A percentile compares a stretch with the other conserved stretches of the same genome.
phyloP scores from a whole-genome alignment of 208 protist species.

The Leishmania lainsoni region DNA sequence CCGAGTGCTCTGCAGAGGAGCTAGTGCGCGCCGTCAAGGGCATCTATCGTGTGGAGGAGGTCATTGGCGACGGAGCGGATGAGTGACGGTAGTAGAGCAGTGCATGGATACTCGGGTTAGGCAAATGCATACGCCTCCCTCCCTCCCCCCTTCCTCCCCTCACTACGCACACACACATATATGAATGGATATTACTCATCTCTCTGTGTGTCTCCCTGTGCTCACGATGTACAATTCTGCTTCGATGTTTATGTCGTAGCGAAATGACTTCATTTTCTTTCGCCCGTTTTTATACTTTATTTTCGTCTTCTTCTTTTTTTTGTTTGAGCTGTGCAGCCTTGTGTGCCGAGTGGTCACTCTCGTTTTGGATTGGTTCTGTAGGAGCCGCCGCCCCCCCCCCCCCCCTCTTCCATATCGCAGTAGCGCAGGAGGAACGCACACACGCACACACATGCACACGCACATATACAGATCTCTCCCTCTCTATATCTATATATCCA shows the following conservation, averaged over 20 bases:
- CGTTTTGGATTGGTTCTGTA: not conserved
- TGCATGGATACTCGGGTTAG: not conserved
- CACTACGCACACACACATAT: not conserved
- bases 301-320: too few species aligned
- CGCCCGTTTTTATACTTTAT: not conserved
- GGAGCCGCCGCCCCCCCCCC: too few species aligned
- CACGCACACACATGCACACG: too few species aligned
- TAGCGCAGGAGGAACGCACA: too few species aligned
- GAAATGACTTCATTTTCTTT: constrained; percentile 33
- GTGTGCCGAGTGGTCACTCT: not conserved
- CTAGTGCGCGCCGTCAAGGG: constrained; percentile 51
- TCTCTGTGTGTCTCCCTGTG: not conserved
- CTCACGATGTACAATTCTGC: not conserved
- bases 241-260: not conserved
- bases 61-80: constrained; percentile 29
- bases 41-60: constrained; percentile 61
- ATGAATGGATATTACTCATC: not conserved
- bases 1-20: constrained; percentile 55
- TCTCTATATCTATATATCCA: too few species aligned
- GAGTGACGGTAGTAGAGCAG: not conserved
- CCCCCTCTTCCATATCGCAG: too few species aligned
- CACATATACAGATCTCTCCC: too few species aligned
- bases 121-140: not conserved
- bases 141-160: too few species aligned
- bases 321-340: not conserved